These are phyloP conservation scores for Fistulifera pelliculosa DNA, from an alignment of 108 stramenopile species.

Conservation along the genomic window DNA sequence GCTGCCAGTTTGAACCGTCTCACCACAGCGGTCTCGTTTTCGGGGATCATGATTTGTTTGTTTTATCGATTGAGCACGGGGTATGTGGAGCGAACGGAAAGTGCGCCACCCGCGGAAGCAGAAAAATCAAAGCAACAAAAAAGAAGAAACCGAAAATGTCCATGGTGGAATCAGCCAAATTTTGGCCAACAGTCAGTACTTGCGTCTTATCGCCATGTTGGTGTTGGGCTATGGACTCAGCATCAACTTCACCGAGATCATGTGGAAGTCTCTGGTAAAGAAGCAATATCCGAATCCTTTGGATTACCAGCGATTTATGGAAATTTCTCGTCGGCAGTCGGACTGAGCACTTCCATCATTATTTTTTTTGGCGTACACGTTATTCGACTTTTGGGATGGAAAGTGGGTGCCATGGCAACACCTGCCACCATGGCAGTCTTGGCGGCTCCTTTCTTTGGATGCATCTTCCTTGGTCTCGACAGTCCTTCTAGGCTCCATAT, in stretches of 20 bases:
- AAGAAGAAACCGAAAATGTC: slow-evolving; percentile 80
- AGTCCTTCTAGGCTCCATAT: slow-evolving; percentile 46
- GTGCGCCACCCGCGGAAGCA: neutral
- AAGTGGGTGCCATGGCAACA: slow-evolving; percentile 87
- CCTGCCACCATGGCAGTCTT: slow-evolving; percentile 83
- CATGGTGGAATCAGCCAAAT: slow-evolving; percentile 75
- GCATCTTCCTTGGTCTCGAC: slow-evolving; percentile 74
- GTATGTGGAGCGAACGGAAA: slow-evolving; percentile 48
- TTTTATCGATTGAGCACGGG: slow-evolving; percentile 61
- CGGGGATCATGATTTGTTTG: slow-evolving; percentile 74
- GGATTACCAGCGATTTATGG: slow-evolving; percentile 94
- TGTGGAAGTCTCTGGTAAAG: slow-evolving; percentile 94
- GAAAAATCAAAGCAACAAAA: slow-evolving; percentile 29
- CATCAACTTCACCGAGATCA: slow-evolving; percentile 95
- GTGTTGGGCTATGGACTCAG: slow-evolving; percentile 92
- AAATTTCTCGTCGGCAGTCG: slow-evolving; percentile 80
- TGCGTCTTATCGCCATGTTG: slow-evolving; percentile 80
- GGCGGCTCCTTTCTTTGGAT: slow-evolving; percentile 84
- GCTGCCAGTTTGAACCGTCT: slow-evolving; percentile 65
- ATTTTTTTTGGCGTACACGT: slow-evolving; percentile 91
- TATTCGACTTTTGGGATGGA: slow-evolving; percentile 87
- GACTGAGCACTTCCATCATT: slow-evolving; percentile 79
- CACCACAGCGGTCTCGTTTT: slow-evolving; percentile 59
- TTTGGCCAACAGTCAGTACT: slow-evolving; percentile 87
- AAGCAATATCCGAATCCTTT: slow-evolving; percentile 82